A percentile compares a stretch with the other conserved stretches of the same genome.
Conservation (phyloP, 768 basidiomycete genomes). For the Boletus patriciae region DNA sequence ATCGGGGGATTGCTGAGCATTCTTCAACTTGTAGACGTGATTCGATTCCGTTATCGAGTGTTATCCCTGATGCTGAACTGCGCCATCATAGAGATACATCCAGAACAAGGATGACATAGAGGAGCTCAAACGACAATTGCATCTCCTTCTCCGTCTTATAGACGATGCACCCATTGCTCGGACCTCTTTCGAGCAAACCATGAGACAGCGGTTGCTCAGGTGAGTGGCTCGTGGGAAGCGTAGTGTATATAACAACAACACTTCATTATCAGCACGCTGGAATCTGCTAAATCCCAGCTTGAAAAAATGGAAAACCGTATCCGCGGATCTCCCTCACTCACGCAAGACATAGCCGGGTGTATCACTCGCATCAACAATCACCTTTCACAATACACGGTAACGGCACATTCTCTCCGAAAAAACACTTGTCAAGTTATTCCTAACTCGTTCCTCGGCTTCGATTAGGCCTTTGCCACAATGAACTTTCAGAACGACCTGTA, state of each 20-base stretch:
- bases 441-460: no score
- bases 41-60: not conserved
- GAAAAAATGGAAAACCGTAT: not conserved
- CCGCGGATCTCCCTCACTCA: not conserved
- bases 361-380: not conserved
- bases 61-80: not conserved
- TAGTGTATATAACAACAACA: not conserved
- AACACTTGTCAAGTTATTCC: no score
- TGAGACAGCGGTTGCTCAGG: not conserved
- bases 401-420: no score
- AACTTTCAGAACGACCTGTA: no score
- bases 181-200: not conserved
- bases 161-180: not conserved
- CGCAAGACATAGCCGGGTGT: not conserved
- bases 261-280: not conserved
- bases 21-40: constrained; percentile 9
- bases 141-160: not conserved
- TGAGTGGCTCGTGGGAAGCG: not conserved
- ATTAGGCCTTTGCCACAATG: no score
- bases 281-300: not conserved
- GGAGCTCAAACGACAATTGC: not conserved
- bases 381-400: not conserved
- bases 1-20: not conserved
- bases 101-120: constrained; percentile 10
- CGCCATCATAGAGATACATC: not conserved